Evolutionary conservation across 768 basidiomycete genomes (phyloP), one percentile per base, ranked within the genome.

Genomic region (Phlebiopsis flavidoalba): DNA sequence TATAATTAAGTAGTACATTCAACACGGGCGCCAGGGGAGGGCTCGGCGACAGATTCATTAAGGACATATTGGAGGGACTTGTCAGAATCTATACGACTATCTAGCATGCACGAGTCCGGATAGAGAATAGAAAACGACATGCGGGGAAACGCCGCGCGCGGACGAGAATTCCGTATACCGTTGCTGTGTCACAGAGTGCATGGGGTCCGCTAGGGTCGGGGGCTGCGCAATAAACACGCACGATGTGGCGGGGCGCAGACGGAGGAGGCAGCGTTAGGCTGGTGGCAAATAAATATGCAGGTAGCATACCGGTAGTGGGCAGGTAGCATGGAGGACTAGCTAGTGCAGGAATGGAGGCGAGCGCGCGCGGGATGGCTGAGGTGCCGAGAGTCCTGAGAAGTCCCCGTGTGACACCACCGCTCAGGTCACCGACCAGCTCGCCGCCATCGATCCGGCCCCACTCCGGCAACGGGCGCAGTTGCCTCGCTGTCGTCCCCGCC

Each of bases 361-460:
- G 40, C 40, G n/a, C n/a, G n/a, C n/a, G 40, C 40, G 40, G 40
- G 12, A 8, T 12, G 40, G 40, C 2, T 17, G 40, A 17, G 3
- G 8, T 43, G 40, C 40, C 40, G 40, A 43, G 40, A 8, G 8
- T 6, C 26, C 2, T 43, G 40, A 8, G 40, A 43, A 43, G 40
- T n/a, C n/a, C n/a, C n/a, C n/a, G n/a, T n/a, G n/a, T n/a, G n/a
- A n/a, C n/a, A n/a, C n/a, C n/a, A n/a, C n/a, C n/a, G n/a, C n/a
- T n/a, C n/a, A 48, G 46, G 46, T 37, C 51, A 51, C 58, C 35
- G 33, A 43, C 48, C 48, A 62, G 61, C 52, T 36, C 57, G 61
- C 61, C 61, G 53, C 61, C 49, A 62, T 62, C 61, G 61, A 62
- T 62, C 61, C 61, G 61, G 61, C 57, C 40, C 51, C 51, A 36